These are phyloP conservation scores for Coemansia sp. DNA, from an alignment of 192 early-diverging fungal species.

Conservation along the genomic window DNA sequence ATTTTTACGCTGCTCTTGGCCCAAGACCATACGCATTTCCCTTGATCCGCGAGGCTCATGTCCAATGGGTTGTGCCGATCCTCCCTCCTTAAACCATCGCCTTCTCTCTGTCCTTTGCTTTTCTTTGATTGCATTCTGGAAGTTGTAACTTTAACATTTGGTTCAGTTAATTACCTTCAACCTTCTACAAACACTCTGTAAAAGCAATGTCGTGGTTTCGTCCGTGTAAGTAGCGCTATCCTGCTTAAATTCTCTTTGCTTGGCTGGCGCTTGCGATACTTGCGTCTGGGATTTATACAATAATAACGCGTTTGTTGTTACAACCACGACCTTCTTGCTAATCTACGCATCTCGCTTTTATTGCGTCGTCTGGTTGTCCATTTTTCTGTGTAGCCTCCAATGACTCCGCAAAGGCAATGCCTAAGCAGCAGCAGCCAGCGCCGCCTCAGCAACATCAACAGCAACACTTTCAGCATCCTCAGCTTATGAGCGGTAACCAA, in stretches of 20 bases:
- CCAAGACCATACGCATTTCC: too few relatives aligned
- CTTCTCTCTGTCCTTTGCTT: slow-evolving; percentile 3
- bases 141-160: slow-evolving; percentile 4
- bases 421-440: slow-evolving; percentile 25
- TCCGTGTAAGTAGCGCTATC: slow-evolving; percentile 35
- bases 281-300: neutral
- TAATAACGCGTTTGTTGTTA: neutral
- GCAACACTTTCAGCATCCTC: slow-evolving; percentile 15
- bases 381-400: slow-evolving; percentile 18
- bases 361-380: neutral
- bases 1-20: too few relatives aligned
- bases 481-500: slow-evolving; percentile 9
- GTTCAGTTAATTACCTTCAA: neutral
- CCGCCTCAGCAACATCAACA: slow-evolving; percentile 23
- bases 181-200: slow-evolving; percentile 1
- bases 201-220: slow-evolving; percentile 51
- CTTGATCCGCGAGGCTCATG: neutral
- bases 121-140: slow-evolving; percentile 6
- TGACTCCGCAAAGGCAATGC: slow-evolving; percentile 17
- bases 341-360: neutral
- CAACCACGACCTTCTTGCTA: neutral
- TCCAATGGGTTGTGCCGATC: slow-evolving; percentile 10
- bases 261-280: neutral
- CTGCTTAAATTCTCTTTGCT: slow-evolving; percentile 1
- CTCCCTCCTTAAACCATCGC: neutral